Evolutionary conservation across 1,284 basidiomycete genomes (phyloP).

Genomic region (Ustilago vetiveriae): DNA sequence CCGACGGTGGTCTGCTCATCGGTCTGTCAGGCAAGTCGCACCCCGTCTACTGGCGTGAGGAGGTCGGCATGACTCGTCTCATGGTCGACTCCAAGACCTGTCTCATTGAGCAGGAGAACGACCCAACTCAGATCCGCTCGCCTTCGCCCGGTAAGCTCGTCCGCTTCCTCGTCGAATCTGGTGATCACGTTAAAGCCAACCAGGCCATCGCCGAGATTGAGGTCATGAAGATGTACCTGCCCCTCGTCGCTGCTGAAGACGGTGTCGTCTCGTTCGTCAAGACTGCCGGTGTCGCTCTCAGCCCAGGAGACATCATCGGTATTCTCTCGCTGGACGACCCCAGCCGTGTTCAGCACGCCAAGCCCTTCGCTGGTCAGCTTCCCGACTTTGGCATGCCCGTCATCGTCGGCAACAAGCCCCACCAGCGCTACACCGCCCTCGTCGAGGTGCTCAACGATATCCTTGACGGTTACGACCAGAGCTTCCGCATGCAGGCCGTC

Average conservation of each 20-base stretch:
- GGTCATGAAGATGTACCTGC: slow-evolving; percentile 67
- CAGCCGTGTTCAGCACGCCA: slow-evolving; percentile 94
- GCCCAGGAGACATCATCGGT: slow-evolving; percentile 97
- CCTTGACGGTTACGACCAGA: slow-evolving; percentile 66
- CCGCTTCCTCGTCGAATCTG: slow-evolving; percentile 92
- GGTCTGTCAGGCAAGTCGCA: slow-evolving; percentile 93
- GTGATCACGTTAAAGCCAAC: slow-evolving; percentile 94
- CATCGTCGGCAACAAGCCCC: slow-evolving; percentile 87
- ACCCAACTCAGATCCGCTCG: slow-evolving; percentile 94
- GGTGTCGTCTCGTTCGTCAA: slow-evolving; percentile 86
- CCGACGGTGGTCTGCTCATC: slow-evolving; percentile 93
- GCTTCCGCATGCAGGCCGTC: slow-evolving; percentile 74
- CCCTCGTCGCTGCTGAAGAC: slow-evolving; percentile 90
- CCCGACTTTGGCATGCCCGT: slow-evolving; percentile 74
- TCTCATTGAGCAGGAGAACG: slow-evolving; percentile 98
- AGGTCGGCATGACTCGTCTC: slow-evolving; percentile 80
- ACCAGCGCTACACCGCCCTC: slow-evolving; percentile 84
- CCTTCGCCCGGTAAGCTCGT: slow-evolving; percentile 97
- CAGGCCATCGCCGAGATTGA: slow-evolving; percentile 99
- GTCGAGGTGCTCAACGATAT: slow-evolving; percentile 87
- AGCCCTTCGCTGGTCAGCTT: slow-evolving; percentile 94
- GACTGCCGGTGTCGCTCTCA: slow-evolving; percentile 93
- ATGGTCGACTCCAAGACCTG: slow-evolving; percentile 96
- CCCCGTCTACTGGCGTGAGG: slow-evolving; percentile 97
- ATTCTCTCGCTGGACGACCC: slow-evolving; percentile 97